These are phyloP conservation scores for Vachellia pachyceras DNA, from an alignment of 306 rosid species.

Conservation along the genomic window DNA sequence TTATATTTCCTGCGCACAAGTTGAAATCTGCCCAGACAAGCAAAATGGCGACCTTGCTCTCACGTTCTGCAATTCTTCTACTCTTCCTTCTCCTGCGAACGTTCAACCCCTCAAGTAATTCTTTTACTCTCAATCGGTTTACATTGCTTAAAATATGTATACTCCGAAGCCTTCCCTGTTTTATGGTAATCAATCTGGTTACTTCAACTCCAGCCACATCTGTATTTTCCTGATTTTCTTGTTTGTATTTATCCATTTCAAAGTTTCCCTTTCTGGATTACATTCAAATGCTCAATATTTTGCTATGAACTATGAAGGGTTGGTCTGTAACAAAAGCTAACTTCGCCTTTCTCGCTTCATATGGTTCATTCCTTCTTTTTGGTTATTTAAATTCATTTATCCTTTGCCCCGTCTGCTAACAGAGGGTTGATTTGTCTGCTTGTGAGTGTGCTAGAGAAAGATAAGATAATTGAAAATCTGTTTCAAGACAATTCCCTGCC, in stretches of 20 bases:
- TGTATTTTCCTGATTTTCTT: neutral
- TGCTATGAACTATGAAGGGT: no score
- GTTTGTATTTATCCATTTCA: neutral
- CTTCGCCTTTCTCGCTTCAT: neutral
- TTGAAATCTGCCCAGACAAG: slow-evolving; percentile 18
- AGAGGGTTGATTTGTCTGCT: neutral
- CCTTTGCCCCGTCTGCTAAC: neutral
- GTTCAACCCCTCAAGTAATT: slow-evolving; percentile 53
- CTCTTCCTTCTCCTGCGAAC: slow-evolving; percentile 39
- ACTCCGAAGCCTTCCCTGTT: neutral
- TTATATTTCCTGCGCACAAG: slow-evolving; percentile 7
- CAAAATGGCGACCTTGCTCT: slow-evolving; percentile 49
- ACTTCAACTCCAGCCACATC: neutral
- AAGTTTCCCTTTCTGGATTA: neutral
- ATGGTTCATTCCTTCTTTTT: neutral
- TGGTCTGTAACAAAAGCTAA: no score
- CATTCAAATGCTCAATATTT: neutral
- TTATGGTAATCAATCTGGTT: neutral
- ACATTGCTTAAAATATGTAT: neutral
- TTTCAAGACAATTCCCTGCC: neutral
- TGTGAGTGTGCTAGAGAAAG: neutral
- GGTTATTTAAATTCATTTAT: neutral
- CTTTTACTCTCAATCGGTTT: neutral
- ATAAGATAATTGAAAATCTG: neutral
- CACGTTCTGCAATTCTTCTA: slow-evolving; percentile 33